These are phyloP conservation scores for Kwoniella pini DNA, from an alignment of 768 basidiomycete species.

Conservation along the genomic window DNA sequence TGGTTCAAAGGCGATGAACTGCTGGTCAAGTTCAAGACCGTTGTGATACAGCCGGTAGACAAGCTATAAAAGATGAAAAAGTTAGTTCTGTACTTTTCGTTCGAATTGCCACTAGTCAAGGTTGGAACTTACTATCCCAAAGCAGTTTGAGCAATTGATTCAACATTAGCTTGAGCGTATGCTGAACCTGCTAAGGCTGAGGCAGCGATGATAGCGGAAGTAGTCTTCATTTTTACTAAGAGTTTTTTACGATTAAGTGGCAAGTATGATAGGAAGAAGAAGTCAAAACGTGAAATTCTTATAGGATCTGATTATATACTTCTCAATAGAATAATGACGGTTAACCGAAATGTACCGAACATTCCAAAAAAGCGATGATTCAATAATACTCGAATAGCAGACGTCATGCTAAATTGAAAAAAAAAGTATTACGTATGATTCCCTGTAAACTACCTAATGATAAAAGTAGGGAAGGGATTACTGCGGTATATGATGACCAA, in stretches of 20 bases:
- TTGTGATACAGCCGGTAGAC: not conserved
- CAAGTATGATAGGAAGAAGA: not conserved
- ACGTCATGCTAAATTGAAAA: too few species aligned
- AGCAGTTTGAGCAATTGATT: not conserved
- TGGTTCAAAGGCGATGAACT: not conserved
- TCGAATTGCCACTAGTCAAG: too few species aligned
- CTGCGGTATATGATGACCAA: too few species aligned
- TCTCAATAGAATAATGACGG: too few species aligned
- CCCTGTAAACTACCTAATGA: too few species aligned
- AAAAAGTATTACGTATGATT: too few species aligned
- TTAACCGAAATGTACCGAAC: too few species aligned
- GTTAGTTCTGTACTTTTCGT: too few species aligned
- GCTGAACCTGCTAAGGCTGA: conserved; percentile 2
- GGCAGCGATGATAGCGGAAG: conserved; percentile 5
- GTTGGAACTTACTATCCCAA: conserved; percentile 5
- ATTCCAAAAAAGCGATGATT: too few species aligned
- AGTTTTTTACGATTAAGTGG: not conserved
- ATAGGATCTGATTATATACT: too few species aligned
- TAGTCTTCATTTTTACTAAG: conserved; percentile 3
- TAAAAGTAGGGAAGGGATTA: too few species aligned
- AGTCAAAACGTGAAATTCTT: not conserved
- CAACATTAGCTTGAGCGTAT: not conserved
- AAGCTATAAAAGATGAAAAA: not conserved
- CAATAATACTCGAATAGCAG: too few species aligned
- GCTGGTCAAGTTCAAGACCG: not conserved